Evolutionary conservation across 140 eudicot genomes (phyloP).

Genomic region (Oenanthe javanica): DNA sequence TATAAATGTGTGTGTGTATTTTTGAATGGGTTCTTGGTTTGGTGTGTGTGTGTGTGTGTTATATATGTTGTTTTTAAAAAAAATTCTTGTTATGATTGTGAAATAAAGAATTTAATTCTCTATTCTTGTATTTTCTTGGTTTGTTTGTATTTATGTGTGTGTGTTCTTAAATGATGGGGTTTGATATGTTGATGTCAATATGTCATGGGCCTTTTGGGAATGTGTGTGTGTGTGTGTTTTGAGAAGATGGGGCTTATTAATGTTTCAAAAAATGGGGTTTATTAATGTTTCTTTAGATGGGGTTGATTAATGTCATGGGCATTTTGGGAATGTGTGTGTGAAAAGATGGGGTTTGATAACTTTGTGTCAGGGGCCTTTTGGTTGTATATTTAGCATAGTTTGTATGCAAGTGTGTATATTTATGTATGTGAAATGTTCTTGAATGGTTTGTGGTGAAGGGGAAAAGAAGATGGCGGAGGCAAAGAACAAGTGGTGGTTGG

Average conservation of each 20-base stretch:
- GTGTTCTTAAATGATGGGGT: neutral
- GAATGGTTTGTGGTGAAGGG: neutral
- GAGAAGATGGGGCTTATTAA: neutral
- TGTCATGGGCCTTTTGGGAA: neutral
- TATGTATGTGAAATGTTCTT: neutral
- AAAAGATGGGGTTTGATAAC: neutral
- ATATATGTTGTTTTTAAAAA: neutral
- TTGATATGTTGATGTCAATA: neutral
- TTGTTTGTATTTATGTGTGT: too few species aligned
- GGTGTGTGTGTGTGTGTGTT: neutral
- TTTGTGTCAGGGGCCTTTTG: neutral
- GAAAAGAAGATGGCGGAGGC: slow-evolving; percentile 2
- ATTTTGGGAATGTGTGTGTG: neutral
- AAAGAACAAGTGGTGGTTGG: slow-evolving; percentile 15
- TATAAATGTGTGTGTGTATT: neutral
- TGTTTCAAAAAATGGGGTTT: neutral
- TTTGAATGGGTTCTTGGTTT: neutral
- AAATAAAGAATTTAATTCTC: too few species aligned
- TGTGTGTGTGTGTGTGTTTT: neutral
- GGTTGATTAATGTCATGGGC: neutral
- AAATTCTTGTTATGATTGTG: too few species aligned
- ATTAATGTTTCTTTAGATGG: neutral
- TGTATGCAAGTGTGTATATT: neutral
- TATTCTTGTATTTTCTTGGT: neutral
- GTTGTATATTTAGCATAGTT: neutral